Evolutionary conservation across 345 rosid species (phyloP), one percentile per base, ranked within the genome.

Genomic region (Salix koriyanagi): DNA sequence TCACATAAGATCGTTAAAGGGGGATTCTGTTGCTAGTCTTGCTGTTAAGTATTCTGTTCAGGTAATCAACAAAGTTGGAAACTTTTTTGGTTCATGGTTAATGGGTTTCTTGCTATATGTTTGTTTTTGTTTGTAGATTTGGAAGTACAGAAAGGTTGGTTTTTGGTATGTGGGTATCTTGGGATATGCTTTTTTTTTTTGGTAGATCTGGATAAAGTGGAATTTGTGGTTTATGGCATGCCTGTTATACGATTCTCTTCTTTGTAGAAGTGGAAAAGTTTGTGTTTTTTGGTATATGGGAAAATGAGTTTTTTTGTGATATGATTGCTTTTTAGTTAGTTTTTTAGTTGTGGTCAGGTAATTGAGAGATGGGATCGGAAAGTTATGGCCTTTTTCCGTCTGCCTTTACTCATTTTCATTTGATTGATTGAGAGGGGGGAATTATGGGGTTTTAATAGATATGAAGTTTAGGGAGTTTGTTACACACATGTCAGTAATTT

Each of bases 11-110:
- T 94, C 73, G 76, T 52, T 36, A 87, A 89, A 65, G 93, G 92
- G 92, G 42, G 95, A 92, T 42, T 83, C 84, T 60, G 90, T 94
- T 5, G 88, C 94, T 2, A 81, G 93, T 72, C 97, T 92, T 52
- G 95, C 97, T 28, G 97, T 91, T 6, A 94, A 91, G 83, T 94
- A 92, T 77, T 91, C 98, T 1, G 95, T 88, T 75, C 99, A 95
- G 92, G 99, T 94, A 76, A 32, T 50, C 19, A 52, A 6, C 19
- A 52, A 52, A 52, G 58, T 19, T 52, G 58, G 19, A 19, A 15
- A 25, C 13, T 8, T 50, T 50, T 37, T 65, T n/a, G 69, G 4
- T 9, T 39, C 26, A 42, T 28, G 66, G 30, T 52, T 7, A 18
- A 19, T 19, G 58, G 18, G 4, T 12, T 62, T 23, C 34, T 28